Conservation (phyloP, 768 basidiomycete genomes). For the Naematelia encephala region DNA sequence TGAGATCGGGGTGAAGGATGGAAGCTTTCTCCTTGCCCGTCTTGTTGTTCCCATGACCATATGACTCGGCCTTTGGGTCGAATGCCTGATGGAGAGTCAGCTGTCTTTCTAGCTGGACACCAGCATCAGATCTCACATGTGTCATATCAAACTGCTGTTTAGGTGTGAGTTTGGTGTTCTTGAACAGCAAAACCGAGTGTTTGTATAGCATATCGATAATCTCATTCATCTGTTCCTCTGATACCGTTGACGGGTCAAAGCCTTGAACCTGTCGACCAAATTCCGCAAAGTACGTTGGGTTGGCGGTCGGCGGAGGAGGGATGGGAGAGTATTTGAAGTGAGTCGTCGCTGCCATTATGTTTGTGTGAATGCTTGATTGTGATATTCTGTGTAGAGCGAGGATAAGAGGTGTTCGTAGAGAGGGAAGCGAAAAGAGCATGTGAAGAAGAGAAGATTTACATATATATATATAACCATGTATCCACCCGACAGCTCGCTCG, state of each 20-base stretch:
- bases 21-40: constrained; percentile 69
- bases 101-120: background rate
- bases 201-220: constrained; percentile 71
- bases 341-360: constrained; percentile 13
- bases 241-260: constrained; percentile 61
- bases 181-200: constrained; percentile 73
- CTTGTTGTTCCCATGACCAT: constrained; percentile 88
- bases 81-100: constrained; percentile 60
- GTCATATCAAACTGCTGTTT: constrained; percentile 82
- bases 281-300: constrained; percentile 62
- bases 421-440: background rate
- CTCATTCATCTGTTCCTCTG: constrained; percentile 63
- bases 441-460: background rate
- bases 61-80: constrained; percentile 63
- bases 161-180: constrained; percentile 64
- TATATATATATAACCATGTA: background rate
- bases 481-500: background rate
- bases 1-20: constrained; percentile 82
- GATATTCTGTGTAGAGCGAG: background rate
- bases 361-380: background rate
- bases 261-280: constrained; percentile 78
- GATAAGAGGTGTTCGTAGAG: background rate
- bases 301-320: constrained; percentile 68
- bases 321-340: constrained; percentile 54
- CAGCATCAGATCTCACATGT: constrained; percentile 58